Evolutionary conservation across 768 basidiomycete genomes (phyloP), one percentile per base, ranked within the genome.

Genomic region (Holtermannia corniformis): DNA sequence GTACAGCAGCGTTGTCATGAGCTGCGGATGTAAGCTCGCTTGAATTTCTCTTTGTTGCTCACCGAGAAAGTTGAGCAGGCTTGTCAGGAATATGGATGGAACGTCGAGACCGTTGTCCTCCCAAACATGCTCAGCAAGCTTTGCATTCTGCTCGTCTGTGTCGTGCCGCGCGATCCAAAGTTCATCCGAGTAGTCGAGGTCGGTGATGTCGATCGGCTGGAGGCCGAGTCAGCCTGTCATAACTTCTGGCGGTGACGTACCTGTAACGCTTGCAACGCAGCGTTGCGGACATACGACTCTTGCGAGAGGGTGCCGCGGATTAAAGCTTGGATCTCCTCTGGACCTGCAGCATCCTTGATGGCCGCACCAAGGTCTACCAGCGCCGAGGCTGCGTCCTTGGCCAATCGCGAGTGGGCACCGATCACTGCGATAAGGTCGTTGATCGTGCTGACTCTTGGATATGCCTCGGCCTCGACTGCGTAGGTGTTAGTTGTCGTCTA

Each of bases 91-190:
- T 4, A 70, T 70, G 58, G 89, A 87, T 0, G 85, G 81, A 10
- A 92, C 81, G 62, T 95, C 89, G 32, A 96, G 71, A 3, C 88
- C 92, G 58, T 97, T 97, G 57, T 96, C 95, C 50, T 95, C 93
- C 92, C 92, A 97, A 10, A 87, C 73, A 56, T 83, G 81, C 21
- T 75, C 74, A 14, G 92, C 91, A 40, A 96, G 75, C 47, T 84
- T 77, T 0, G 82, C 82, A 60, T 92, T 96, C 64, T 92, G 88
- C 62, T 90, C 88, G 57, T 86, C 84, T 49, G 81, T 82, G 54
- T 97, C 95, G 60, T 96, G 89, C 49, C 80, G 83, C 3, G 86
- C 86, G 37, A 96, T 78, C 82, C 88, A 87, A 1, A 99, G 71
- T 66, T 87, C 83, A 0, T 86, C 81, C 1, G 85, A 87, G 85